These are phyloP conservation scores for Rhamnella rubrinervis DNA, from an alignment of 331 rosid species.

Conservation along the genomic window DNA sequence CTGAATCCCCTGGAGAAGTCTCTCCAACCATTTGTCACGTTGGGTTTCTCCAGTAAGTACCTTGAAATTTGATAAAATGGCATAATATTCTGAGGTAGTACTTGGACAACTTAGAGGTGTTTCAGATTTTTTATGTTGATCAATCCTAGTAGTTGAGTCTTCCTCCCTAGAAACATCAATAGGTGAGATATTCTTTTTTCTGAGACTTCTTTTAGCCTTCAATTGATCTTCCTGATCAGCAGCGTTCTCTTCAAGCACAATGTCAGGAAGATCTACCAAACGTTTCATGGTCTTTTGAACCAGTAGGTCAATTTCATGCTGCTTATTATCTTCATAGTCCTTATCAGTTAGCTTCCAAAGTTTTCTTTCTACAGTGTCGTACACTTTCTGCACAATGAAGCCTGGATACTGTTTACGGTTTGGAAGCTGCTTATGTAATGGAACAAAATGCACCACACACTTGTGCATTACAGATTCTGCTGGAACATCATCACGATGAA, in stretches of 20 bases:
- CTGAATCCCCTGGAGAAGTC: constrained; percentile 59
- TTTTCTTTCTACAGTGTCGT: constrained; percentile 82
- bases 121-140: constrained; percentile 55
- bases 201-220: constrained; percentile 53
- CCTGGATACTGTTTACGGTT: constrained; percentile 87
- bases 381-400: constrained; percentile 89
- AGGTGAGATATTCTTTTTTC: constrained; percentile 68
- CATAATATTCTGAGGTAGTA: constrained; percentile 53
- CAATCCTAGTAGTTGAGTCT: constrained; percentile 47
- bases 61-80: constrained; percentile 47
- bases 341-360: constrained; percentile 92
- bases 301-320: constrained; percentile 80
- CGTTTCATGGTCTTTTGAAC: constrained; percentile 75
- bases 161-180: constrained; percentile 70
- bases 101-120: constrained; percentile 62
- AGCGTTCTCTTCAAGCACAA: constrained; percentile 59
- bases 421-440: constrained; percentile 80
- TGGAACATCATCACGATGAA: constrained; percentile 93
- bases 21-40: constrained; percentile 94
- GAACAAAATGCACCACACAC: constrained; percentile 91
- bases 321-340: constrained; percentile 77
- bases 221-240: constrained; percentile 57
- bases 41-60: constrained; percentile 65
- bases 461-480: constrained; percentile 97
- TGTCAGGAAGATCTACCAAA: constrained; percentile 69